Base-by-base conservation (phyloP, 148 eudicot genomes). In the Diospyros lotus region DNA sequence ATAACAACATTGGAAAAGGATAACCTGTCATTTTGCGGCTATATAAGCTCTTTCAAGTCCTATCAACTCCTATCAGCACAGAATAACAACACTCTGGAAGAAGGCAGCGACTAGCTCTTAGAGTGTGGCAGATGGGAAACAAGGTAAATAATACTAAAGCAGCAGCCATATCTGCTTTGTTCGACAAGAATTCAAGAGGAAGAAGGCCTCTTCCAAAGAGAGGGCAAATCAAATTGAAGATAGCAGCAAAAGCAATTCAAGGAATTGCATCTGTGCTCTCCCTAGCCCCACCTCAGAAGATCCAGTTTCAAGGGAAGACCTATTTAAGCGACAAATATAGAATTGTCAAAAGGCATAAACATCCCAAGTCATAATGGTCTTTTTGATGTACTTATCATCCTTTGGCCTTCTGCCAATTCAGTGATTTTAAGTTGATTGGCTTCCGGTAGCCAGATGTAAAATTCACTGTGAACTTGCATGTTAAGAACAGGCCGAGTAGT, bases 141-240 rank as follows among this genome's bases (percentile, higher is more conserved):
- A 60, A 6, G 40, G 40, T 60, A 28, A 17, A 7, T 17, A 11
- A 60, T 60, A 11, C 41, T 4, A 45, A 54, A 69, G 18, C 17
- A 13, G n/a, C 60, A 4, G n/a, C 18, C 4, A 8, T 48, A 13
- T 18, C 60, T 14, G 60, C 5, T 3, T 48, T 1, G 6, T 56
- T 15, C 60, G 6, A 56, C 60, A 56, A 56, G 6, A 56, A 15
- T 56, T 56, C 15, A 13, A 56, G 60, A 13, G 60, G 9, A 56
- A 56, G 18, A 56, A 56, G 60, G 60, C 60, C 60, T 56, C n/a
- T 56, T 18, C 60, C 60, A 15, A 56, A 56, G 60, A 56, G 60
- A 56, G 60, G 60, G 60, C 60, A 56, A 56, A 3, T 56, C 15
- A 56, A 56, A 56, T 6, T 15, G 18, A 56, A 18, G 18, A 56